A percentile compares a stretch with the other conserved stretches of the same genome.
These are phyloP conservation scores for Colletotrichum sp. DNA, from an alignment of 2,329 filamentous ascomycete species.

Conservation along the genomic window DNA sequence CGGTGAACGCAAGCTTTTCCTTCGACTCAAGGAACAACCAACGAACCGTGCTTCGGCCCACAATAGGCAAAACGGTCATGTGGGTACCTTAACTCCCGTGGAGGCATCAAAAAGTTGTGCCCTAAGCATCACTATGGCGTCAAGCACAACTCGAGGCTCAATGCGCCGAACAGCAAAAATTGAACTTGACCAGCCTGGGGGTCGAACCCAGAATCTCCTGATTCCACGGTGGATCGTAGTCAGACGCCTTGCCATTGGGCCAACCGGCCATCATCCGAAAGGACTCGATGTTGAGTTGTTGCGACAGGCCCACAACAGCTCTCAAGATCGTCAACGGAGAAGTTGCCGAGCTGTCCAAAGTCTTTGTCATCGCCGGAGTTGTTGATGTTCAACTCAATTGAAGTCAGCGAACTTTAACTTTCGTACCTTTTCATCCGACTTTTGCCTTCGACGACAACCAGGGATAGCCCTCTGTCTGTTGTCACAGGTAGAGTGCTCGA, in stretches of 20 bases:
- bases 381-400: neutral
- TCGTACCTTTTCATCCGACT: neutral
- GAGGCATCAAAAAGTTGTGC: neutral
- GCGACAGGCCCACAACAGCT: neutral
- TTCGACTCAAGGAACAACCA: neutral
- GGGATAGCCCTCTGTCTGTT: neutral
- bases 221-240: slow-evolving; percentile 36
- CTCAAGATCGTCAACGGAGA: neutral
- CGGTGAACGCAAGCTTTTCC: slow-evolving; percentile 4
- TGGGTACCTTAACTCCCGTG: neutral
- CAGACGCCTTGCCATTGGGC: slow-evolving; percentile 48
- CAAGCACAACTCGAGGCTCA: neutral
- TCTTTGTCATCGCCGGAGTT: neutral
- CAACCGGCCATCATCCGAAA: slow-evolving; percentile 24
- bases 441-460: neutral
- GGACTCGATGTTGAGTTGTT: neutral
- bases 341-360: neutral
- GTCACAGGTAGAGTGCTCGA: neutral
- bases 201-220: slow-evolving; percentile 23
- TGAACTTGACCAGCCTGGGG: slow-evolving; percentile 16
- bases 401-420: neutral
- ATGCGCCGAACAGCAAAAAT: neutral
- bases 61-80: neutral
- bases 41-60: slow-evolving; percentile 17
- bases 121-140: neutral